Evolutionary conservation across 2,329 filamentous ascomycete genomes (phyloP), one percentile per base, ranked within the genome.

Genomic region (Apiospora kogelbergensis): DNA sequence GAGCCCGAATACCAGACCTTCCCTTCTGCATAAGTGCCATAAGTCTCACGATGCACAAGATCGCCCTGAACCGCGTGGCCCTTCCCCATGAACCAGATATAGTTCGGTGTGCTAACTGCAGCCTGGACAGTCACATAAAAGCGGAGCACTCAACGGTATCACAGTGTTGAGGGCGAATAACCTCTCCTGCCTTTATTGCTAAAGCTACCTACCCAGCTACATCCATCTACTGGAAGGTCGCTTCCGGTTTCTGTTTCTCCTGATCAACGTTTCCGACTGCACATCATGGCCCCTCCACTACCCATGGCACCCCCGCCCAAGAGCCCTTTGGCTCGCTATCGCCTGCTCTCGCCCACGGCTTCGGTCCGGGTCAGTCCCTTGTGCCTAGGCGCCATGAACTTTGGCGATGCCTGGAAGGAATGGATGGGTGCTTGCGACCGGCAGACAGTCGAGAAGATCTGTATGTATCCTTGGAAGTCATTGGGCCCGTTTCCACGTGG

Each of bases 371-470:
- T 93, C n/a, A 90, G 88, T 71, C 90, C 90, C 5, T 78, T 93
- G 0, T 89, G 86, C 57, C 84, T 93, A 1, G 91, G 87, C 37
- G 82, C 80, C 30, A 88, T 89, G 86, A 86, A 83, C 72, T 86
- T 89, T 72, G 87, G 87, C n/a, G 78, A 85, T 15, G 79, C 82
- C n/a, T 87, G 85, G 87, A 81, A 82, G 71, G 78, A 79, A 0
- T 83, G 82, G 66, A 87, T 93, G 86, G 91, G 91, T 41, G 84
- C 85, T 45, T 92, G 90, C 78, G 84, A 87, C 76, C 88, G 92
- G 76, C 82, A 87, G 65, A 85, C 85, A 1, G 84, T 87, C 1
- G 90, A 92, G 72, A 81, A 83, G 24, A 88, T 93, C 33, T 37
- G 53, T 60, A 37, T n/a, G 53, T 60, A 13, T 22, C 13, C 5